Percentiles rank a stretch among this genome's conserved stretches.
Evolutionary conservation across 2,329 filamentous ascomycete genomes (phyloP).

Genomic region (Sphaceloma murrayae): DNA sequence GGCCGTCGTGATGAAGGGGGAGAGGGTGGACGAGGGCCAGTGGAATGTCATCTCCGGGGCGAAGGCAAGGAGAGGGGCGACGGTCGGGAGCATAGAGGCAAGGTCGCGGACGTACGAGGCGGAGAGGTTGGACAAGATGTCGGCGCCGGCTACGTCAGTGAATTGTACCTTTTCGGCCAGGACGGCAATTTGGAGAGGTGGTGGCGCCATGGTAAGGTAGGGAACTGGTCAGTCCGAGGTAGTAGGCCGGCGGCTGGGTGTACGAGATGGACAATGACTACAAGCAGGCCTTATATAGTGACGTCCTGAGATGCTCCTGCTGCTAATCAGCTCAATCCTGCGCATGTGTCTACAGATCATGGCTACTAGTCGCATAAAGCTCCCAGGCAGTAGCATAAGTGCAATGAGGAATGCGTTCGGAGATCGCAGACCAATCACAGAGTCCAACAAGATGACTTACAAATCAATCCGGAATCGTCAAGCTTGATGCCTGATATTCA

Average conservation of each 20-base stretch:
- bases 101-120: conserved; percentile 22
- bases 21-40: conserved; percentile 32
- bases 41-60: conserved; percentile 31
- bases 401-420: background rate
- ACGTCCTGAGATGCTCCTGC: no score
- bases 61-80: conserved; percentile 20
- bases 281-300: no score
- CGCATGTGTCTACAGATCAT: no score
- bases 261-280: background rate
- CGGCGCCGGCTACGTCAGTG: conserved; percentile 33
- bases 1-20: conserved; percentile 27
- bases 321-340: no score
- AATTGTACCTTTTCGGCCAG: conserved; percentile 34
- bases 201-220: conserved; percentile 31
- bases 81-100: conserved; percentile 22
- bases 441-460: no score
- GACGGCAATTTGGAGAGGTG: conserved; percentile 33
- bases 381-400: no score
- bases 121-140: conserved; percentile 33
- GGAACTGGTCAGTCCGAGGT: background rate
- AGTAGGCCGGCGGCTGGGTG: background rate
- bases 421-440: background rate
- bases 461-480: background rate
- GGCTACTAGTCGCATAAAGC: no score
- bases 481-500: background rate